Evolutionary conservation across 768 basidiomycete species (phyloP), one percentile per base, ranked within the genome.

Genomic region (Gymnopilus dilepis): DNA sequence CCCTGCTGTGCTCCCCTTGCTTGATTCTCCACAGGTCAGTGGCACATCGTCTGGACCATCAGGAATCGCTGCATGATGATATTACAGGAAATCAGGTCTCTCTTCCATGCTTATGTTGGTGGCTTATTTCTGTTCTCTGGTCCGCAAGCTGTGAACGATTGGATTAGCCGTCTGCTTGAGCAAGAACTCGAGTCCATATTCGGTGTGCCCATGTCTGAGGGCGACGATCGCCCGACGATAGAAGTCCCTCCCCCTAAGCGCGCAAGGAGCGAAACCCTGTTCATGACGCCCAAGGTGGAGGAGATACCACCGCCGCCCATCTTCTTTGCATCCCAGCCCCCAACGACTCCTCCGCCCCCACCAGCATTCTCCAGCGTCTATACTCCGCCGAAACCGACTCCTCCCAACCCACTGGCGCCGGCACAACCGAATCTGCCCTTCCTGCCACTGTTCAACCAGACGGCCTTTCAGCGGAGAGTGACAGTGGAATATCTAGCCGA

Each of bases 391-490:
- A 54, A 71, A 26, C 60, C 61, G 50, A 54, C 56, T 33, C 68
- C 65, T 7, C 71, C 79, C 12, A 91, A 90, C 71, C 86, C 88
- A 30, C 69, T 88, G 53, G 78, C 86, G 26, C 86, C 87, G 15
- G 87, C 86, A n/a, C 84, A 85, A 67, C 87, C 86, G 2, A 76
- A 79, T 54, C 71, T 85, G 17, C 85, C 90, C 13, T 90, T 88
- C 72, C 74, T 92, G 38, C 86, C 90, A 0, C 69, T 89, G 30
- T 92, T 92, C 74, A 92, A 92, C 71, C 87, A 92, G 74, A 86
- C 84, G 2, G 89, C 89, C 43, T 74, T 78, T 47, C 90, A 91
- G 66, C 84, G 89, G 40, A 81, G 87, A 45, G 77, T 90, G 60
- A 77, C 73, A 21, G 82, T 91, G 8, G 82, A 85, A 53, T 92